Base-by-base conservation (phyloP, 2,329 filamentous ascomycete genomes). In the Biscogniauxia mediterranea region DNA sequence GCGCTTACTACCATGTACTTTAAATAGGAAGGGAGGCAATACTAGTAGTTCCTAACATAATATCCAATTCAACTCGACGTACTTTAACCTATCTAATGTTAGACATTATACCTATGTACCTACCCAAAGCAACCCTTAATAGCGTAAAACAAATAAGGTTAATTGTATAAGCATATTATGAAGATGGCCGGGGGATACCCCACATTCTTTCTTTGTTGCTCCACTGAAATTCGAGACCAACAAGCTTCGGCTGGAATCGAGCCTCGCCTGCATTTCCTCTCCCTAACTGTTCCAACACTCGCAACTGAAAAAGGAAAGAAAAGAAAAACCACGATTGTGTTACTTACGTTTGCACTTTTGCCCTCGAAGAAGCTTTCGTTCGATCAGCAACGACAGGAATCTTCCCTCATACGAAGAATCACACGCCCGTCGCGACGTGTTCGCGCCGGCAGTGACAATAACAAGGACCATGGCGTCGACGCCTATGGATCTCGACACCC, bases 401-500 rank as follows among this genome's bases (percentile, higher is more conserved):
- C 5, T 5, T 7, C n/a, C 13, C 13, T 38, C 52, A 32, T 21
- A 13, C 19, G n/a, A n/a, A 19, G 13, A 19, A 19, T 7, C 15
- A 1, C 7, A 21, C n/a, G 15, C 38, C 52, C 53, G n/a, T 28
- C 42, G 53, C 26, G n/a, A 52, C 26, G 19, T 46, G 17, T n/a
- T n/a, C 11, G 38, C 38, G 17, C 38, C 38, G 15, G 15, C 17
- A 17, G 38, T n/a, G 11, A n/a, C 17, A 52, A 23, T 20, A 13
- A n/a, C 42, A 17, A 28, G 19, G 51, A 61, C n/a, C 51, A 85
- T 85, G 82, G 74, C 81, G 53, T 81, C 81, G 23, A 84, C 79
- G 25, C 81, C 82, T 9, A 87, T 87, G 84, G 84, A 87, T 56
- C 67, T 86, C 42, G 84, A 87, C 64, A 74, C 75, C 25, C 73